Evolutionary conservation across 345 rosid genomes (phyloP).

Genomic region (Bretschneidera sinensis): DNA sequence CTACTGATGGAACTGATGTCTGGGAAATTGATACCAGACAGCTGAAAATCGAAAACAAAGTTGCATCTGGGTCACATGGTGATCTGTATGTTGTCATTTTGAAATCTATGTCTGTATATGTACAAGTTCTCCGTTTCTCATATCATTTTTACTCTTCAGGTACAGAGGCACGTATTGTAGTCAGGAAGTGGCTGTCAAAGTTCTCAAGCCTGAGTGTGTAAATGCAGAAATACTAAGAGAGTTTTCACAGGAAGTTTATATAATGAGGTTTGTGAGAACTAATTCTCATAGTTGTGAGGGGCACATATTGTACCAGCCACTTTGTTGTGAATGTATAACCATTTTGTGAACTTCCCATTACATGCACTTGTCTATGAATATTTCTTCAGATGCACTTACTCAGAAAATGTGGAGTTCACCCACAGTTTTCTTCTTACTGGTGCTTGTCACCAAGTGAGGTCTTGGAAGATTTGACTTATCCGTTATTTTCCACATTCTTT

Average conservation of each 20-base stretch:
- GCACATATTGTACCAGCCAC: no score
- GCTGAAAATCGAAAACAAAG: conserved; percentile 64
- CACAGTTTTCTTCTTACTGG: background rate
- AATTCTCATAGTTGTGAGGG: conserved; percentile 8
- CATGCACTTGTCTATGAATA: background rate
- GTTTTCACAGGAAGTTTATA: conserved; percentile 93
- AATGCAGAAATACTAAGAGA: conserved; percentile 71
- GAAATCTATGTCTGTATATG: conserved; percentile 3
- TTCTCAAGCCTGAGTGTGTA: conserved; percentile 81
- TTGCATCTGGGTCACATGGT: conserved; percentile 84
- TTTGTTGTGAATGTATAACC: no score
- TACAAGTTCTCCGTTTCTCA: conserved; percentile 14
- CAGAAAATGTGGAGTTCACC: no score
- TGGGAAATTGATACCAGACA: conserved; percentile 90
- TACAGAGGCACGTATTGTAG: conserved; percentile 81
- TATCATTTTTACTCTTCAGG: conserved; percentile 37
- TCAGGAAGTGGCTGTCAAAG: conserved; percentile 95
- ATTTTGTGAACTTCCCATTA: background rate
- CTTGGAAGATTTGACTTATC: background rate
- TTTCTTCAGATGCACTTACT: background rate
- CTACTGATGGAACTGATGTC: conserved; percentile 89
- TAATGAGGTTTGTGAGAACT: conserved; percentile 68
- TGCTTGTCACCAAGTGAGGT: background rate
- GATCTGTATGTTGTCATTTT: conserved; percentile 61
- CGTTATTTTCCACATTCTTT: background rate